Percentiles rank a stretch among this genome's conserved stretches.
These are phyloP conservation scores for Phalaenopsis hybrid DNA, from an alignment of 116 monocot genomes.

Conservation along the genomic window DNA sequence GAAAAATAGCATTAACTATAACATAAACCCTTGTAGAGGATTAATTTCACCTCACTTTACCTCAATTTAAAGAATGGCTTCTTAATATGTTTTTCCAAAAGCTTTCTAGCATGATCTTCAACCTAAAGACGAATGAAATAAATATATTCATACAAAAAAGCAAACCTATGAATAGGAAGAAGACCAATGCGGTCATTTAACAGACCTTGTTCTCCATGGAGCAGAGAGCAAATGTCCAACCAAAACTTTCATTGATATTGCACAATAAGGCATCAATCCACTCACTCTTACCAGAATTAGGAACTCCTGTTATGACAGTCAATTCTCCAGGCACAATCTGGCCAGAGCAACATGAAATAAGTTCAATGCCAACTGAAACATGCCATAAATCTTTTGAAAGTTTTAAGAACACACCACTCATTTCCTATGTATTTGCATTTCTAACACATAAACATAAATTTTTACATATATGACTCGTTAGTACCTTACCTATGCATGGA, in stretches of 20 bases:
- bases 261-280: constrained; percentile 96
- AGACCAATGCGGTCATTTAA: neutral
- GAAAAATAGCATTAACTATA: neutral
- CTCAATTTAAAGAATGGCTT: constrained; percentile 82
- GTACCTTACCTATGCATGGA: too few relatives aligned
- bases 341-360: constrained; percentile 10
- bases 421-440: too few relatives aligned
- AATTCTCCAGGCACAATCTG: constrained; percentile 97
- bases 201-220: constrained; percentile 96
- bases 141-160: constrained; percentile 9
- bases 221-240: constrained; percentile 91
- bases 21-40: neutral
- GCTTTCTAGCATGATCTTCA: constrained; percentile 91
- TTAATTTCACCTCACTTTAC: constrained; percentile 26
- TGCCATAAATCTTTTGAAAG: neutral
- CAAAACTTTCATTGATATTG: constrained; percentile 61
- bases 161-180: neutral
- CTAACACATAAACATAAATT: too few relatives aligned
- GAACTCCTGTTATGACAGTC: constrained; percentile 79
- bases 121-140: constrained; percentile 39
- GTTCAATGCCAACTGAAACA: neutral
- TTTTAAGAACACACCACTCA: too few relatives aligned
- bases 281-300: constrained; percentile 98
- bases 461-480: too few relatives aligned
- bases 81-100: constrained; percentile 72